Conservation (phyloP, 75 land plant species). For the Picea sitchensis region DNA sequence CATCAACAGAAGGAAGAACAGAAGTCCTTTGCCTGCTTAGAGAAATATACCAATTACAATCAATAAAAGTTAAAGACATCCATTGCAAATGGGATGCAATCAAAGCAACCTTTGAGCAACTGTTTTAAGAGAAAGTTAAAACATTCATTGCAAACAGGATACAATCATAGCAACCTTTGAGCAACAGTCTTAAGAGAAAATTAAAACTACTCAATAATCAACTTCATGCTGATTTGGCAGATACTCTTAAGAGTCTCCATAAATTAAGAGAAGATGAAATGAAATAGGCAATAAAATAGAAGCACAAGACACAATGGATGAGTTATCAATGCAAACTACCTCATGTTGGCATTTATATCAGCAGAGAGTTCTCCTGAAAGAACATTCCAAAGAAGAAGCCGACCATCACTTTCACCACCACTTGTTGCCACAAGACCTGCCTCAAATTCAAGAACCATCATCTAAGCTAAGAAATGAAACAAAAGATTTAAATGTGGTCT, state of each 20-base stretch:
- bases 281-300: neutral
- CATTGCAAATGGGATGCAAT: constrained; percentile 1
- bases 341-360: constrained; percentile 31
- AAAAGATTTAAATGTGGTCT: neutral
- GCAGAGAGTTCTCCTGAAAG: constrained; percentile 35
- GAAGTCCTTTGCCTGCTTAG: constrained; percentile 14
- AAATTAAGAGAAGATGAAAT: neutral
- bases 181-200: neutral
- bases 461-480: neutral
- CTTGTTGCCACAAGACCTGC: constrained; percentile 48
- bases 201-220: neutral
- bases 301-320: neutral
- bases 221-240: neutral
- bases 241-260: neutral
- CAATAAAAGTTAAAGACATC: neutral
- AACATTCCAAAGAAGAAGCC: constrained; percentile 46
- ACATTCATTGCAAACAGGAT: neutral
- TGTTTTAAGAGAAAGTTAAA: neutral
- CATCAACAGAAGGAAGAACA: constrained; percentile 38
- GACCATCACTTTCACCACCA: constrained; percentile 41
- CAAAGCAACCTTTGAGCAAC: neutral
- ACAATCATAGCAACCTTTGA: neutral
- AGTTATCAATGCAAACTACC: constrained; percentile 15
- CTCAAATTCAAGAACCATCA: constrained; percentile 7
- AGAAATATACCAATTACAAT: neutral